These are phyloP conservation scores for Globisporangium apiculatum DNA, from an alignment of 352 stramenopile genomes.

Conservation along the genomic window DNA sequence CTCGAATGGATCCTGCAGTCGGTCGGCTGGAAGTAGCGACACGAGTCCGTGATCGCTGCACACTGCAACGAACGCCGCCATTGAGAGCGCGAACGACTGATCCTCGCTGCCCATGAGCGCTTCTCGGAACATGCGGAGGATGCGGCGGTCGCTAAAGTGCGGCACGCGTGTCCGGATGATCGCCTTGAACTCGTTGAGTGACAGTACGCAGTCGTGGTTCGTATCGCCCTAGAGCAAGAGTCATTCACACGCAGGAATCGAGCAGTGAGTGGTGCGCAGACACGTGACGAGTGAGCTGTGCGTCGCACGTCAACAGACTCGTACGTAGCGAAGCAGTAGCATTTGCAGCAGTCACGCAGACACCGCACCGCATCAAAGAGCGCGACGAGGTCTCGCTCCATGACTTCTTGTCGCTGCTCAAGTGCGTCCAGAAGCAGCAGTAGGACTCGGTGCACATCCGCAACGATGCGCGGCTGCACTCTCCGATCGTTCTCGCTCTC, in stretches of 20 bases:
- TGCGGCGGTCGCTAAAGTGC: constrained; percentile 55
- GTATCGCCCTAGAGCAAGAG: constrained; percentile 33
- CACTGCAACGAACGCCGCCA: constrained; percentile 58
- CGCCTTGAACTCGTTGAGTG: constrained; percentile 54
- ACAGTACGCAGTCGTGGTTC: constrained; percentile 69
- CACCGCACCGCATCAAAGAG: constrained; percentile 45
- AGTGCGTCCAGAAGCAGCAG: constrained; percentile 49
- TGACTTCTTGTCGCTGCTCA: constrained; percentile 45
- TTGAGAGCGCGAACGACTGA: constrained; percentile 71
- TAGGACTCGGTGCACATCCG: constrained; percentile 50
- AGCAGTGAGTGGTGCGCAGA: no score
- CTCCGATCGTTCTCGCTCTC: constrained; percentile 9
- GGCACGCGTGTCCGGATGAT: constrained; percentile 53
- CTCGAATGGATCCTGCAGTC: constrained; percentile 42
- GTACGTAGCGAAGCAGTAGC: background rate
- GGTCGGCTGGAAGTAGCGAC: constrained; percentile 52
- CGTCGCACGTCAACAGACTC: background rate
- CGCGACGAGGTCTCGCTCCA: constrained; percentile 36
- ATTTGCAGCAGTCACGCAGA: background rate
- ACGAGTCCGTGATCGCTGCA: constrained; percentile 70
- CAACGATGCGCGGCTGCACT: constrained; percentile 36
- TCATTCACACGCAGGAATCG: no score
- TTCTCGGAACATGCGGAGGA: constrained; percentile 75
- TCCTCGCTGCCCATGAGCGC: constrained; percentile 49
- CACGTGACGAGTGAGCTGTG: no score